Percentiles rank a stretch among this genome's conserved stretches.
These are phyloP conservation scores for Sergeia podlipaevii DNA, from an alignment of 208 protist genomes.

Conservation along the genomic window DNA sequence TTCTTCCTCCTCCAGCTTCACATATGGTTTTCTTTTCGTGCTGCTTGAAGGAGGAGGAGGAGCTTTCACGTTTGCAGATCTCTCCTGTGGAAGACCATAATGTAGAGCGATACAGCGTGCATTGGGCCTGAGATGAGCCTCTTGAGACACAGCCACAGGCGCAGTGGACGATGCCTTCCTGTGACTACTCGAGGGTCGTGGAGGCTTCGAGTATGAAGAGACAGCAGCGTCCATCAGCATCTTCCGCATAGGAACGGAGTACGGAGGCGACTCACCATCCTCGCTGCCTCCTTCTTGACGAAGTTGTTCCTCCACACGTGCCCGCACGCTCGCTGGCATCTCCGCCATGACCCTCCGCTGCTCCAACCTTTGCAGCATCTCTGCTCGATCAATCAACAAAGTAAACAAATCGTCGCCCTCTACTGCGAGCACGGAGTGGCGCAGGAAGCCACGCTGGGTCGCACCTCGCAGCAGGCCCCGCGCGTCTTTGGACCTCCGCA, in stretches of 20 bases:
- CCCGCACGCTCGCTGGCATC: not conserved
- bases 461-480: conserved; percentile 18
- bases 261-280: not conserved
- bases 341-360: conserved; percentile 6
- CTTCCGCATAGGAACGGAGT: not conserved
- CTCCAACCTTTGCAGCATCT: conserved; percentile 28
- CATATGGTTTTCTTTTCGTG: not conserved
- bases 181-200: not conserved
- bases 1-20: not conserved
- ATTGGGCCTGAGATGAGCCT: conserved; percentile 45
- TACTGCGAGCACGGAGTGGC: conserved; percentile 78
- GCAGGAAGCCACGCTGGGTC: conserved; percentile 37
- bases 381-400: conserved; percentile 46
- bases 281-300: not conserved
- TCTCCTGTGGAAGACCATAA: conserved; percentile 41
- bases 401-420: conserved; percentile 79
- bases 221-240: too few relatives aligned
- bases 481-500: conserved; percentile 15
- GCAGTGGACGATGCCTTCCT: not conserved
- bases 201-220: too few relatives aligned
- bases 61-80: not conserved
- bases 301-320: not conserved
- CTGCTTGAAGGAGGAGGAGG: not conserved
- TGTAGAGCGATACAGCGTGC: conserved; percentile 81
- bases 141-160: not conserved